Evolutionary conservation across 306 rosid species (phyloP).

Genomic region (Medicago arabica): DNA sequence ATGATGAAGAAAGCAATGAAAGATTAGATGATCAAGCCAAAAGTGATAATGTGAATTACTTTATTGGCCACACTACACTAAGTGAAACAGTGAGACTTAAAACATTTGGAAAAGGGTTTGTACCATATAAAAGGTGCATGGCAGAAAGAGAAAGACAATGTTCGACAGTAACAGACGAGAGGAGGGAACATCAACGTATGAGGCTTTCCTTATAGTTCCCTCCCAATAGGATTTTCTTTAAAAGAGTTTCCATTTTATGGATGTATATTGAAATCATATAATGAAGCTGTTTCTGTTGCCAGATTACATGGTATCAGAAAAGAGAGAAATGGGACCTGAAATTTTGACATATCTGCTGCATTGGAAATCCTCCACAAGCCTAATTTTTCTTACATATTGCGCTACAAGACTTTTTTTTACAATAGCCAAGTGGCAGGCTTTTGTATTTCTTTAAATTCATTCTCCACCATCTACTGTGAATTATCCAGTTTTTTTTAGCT

Average conservation of each 20-base stretch:
- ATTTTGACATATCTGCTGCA: conserved; percentile 38
- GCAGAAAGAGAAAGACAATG: conserved; percentile 48
- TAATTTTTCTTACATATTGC: conserved; percentile 9
- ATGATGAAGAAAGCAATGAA: conserved; percentile 49
- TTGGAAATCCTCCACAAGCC: conserved; percentile 13
- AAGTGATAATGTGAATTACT: conserved; percentile 13
- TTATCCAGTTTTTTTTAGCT: neutral
- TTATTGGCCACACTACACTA: conserved; percentile 5
- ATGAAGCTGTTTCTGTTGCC: conserved; percentile 40
- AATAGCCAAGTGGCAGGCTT: neutral
- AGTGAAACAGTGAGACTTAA: conserved; percentile 39
- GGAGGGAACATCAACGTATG: conserved; percentile 56
- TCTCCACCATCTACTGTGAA: conserved; percentile 42
- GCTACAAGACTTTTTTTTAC: conserved; percentile 3
- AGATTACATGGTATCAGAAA: conserved; percentile 28
- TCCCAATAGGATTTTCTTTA: conserved; percentile 15
- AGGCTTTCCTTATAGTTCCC: conserved; percentile 58
- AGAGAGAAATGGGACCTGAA: conserved; percentile 38
- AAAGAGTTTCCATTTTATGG: conserved; percentile 25
- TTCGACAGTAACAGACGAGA: conserved; percentile 37
- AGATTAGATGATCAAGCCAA: conserved; percentile 41
- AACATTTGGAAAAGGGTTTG: conserved; percentile 61
- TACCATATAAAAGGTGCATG: conserved; percentile 76
- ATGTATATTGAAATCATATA: conserved; percentile 13
- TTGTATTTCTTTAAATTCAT: conserved; percentile 33